Conservation (phyloP, 1,284 basidiomycete species). For the Fomitopsis palustris region DNA sequence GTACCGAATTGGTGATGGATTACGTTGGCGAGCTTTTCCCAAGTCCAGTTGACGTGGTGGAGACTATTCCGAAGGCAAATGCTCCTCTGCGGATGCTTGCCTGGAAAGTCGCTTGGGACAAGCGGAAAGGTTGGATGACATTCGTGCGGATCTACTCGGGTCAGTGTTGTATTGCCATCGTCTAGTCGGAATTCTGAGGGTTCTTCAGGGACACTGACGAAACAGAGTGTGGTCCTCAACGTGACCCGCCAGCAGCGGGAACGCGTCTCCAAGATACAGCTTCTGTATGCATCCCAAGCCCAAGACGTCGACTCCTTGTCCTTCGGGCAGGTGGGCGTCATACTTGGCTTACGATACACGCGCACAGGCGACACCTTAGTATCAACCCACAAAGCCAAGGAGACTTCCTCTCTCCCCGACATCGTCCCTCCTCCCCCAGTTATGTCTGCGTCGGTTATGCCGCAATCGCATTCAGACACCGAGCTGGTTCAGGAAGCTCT, state of each 20-base stretch:
- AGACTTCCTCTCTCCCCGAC: slow-evolving; percentile 48
- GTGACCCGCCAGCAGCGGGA: slow-evolving; percentile 69
- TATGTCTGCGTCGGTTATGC: slow-evolving; percentile 78
- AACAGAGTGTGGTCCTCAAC: slow-evolving; percentile 64
- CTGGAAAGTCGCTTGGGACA: slow-evolving; percentile 90
- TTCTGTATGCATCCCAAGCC: slow-evolving; percentile 78
- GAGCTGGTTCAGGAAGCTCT: slow-evolving; percentile 76
- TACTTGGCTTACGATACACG: slow-evolving; percentile 80
- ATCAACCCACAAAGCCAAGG: slow-evolving; percentile 37
- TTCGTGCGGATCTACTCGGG: slow-evolving; percentile 89
- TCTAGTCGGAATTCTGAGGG: slow-evolving; percentile 4
- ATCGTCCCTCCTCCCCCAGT: slow-evolving; percentile 75
- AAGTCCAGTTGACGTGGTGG: slow-evolving; percentile 64
- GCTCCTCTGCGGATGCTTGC: slow-evolving; percentile 65
- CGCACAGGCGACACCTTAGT: slow-evolving; percentile 87
- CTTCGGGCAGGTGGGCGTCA: slow-evolving; percentile 82
- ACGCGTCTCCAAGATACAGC: slow-evolving; percentile 71
- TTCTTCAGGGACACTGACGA: slow-evolving; percentile 59
- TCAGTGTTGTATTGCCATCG: slow-evolving; percentile 25
- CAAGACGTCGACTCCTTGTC: slow-evolving; percentile 79
- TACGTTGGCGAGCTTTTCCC: slow-evolving; percentile 81
- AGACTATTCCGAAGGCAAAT: slow-evolving; percentile 40
- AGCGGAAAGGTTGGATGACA: slow-evolving; percentile 84
- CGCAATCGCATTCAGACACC: slow-evolving; percentile 78
- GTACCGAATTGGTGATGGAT: slow-evolving; percentile 79